A percentile compares a stretch with the other conserved stretches of the same genome.
phyloP scores from a whole-genome alignment of 805 yeast genomes.

The Yarrowia hollandica region DNA sequence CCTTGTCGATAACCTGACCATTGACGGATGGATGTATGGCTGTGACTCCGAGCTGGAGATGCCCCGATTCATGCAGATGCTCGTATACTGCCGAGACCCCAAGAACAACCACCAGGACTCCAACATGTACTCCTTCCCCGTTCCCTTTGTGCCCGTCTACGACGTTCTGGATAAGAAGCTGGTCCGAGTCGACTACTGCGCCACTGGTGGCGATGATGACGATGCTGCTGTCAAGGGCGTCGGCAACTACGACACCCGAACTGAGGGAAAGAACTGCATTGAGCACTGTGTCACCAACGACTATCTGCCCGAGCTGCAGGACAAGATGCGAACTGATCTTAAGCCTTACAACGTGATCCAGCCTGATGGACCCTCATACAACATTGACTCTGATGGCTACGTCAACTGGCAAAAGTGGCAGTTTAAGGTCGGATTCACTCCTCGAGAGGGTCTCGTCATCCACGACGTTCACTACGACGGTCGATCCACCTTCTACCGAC shows the following conservation, averaged over 20 bases:
- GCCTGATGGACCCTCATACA: slow-evolving; percentile 79
- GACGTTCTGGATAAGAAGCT: slow-evolving; percentile 61
- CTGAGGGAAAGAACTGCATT: slow-evolving; percentile 59
- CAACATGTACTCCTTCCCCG: slow-evolving; percentile 58
- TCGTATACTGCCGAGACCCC: slow-evolving; percentile 73
- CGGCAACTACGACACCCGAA: slow-evolving; percentile 48
- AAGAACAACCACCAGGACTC: slow-evolving; percentile 45
- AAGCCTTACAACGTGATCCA: slow-evolving; percentile 80
- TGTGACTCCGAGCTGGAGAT: slow-evolving; percentile 55
- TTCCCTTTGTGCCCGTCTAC: slow-evolving; percentile 75
- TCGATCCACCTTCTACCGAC: slow-evolving; percentile 70
- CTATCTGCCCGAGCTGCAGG: slow-evolving; percentile 42
- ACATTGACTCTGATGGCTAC: slow-evolving; percentile 51
- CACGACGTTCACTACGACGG: slow-evolving; percentile 76
- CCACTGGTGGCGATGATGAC: slow-evolving; percentile 68
- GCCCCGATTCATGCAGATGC: slow-evolving; percentile 57
- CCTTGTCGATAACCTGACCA: slow-evolving; percentile 46
- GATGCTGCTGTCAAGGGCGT: slow-evolving; percentile 49
- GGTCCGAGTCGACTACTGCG: slow-evolving; percentile 71
- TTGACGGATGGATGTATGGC: slow-evolving; percentile 87
- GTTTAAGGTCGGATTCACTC: slow-evolving; percentile 66
- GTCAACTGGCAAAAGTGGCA: slow-evolving; percentile 84
- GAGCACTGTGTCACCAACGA: slow-evolving; percentile 68
- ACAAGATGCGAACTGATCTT: slow-evolving; percentile 49
- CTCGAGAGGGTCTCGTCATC: slow-evolving; percentile 76